Conservation (phyloP, 1,284 basidiomycete species). For the Papiliotrema flavescens region DNA sequence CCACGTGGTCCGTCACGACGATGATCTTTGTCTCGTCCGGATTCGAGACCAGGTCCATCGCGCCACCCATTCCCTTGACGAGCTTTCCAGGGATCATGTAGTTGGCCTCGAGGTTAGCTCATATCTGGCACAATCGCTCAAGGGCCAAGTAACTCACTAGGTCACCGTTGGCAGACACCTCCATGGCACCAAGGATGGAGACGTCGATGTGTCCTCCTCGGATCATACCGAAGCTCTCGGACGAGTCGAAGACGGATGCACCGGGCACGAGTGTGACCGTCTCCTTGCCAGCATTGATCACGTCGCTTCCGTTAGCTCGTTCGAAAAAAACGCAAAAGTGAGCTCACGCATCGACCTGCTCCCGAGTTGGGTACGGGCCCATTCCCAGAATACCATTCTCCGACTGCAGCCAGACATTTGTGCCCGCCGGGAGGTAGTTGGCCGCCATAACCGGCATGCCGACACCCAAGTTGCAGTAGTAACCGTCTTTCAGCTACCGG, state of each 20-base stretch:
- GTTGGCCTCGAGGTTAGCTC: slow-evolving; percentile 56
- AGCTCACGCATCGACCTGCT: slow-evolving; percentile 80
- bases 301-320: slow-evolving; percentile 57
- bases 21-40: slow-evolving; percentile 81
- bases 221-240: slow-evolving; percentile 79
- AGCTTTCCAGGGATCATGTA: slow-evolving; percentile 96
- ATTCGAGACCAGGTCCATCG: slow-evolving; percentile 93
- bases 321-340: not conserved
- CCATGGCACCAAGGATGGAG: slow-evolving; percentile 84
- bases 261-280: slow-evolving; percentile 89
- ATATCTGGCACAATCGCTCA: not conserved
- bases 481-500: slow-evolving; percentile 59
- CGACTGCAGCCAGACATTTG: slow-evolving; percentile 88
- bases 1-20: slow-evolving; percentile 81
- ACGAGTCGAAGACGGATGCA: slow-evolving; percentile 73
- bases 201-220: slow-evolving; percentile 93
- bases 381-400: slow-evolving; percentile 94
- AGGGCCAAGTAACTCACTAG: slow-evolving; percentile 60
- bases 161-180: slow-evolving; percentile 88
- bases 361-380: slow-evolving; percentile 86
- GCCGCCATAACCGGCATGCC: slow-evolving; percentile 95
- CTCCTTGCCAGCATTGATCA: slow-evolving; percentile 96
- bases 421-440: slow-evolving; percentile 69
- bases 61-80: slow-evolving; percentile 88
- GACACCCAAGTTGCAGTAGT: slow-evolving; percentile 67